A percentile compares a stretch with the other conserved stretches of the same genome.
phyloP scores from a whole-genome alignment of 306 rosid species.

The Quercus agrifolia region DNA sequence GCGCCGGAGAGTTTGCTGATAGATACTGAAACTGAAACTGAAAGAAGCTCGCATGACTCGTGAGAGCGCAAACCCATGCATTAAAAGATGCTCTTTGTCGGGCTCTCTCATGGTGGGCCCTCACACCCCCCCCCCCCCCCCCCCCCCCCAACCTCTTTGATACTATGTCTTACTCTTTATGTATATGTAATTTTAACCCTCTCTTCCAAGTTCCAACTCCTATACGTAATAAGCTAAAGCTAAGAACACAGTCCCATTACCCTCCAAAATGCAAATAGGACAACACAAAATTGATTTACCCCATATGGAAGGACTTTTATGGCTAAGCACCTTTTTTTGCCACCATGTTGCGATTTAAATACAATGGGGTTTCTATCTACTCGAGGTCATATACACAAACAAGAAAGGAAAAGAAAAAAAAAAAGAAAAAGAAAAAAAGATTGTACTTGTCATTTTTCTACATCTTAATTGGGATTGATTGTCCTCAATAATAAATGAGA shows the following conservation, averaged over 20 bases:
- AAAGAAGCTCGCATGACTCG: conserved; percentile 16
- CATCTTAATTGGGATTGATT: background rate
- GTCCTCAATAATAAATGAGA: background rate
- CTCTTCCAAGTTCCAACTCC: too few species aligned
- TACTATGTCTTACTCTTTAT: background rate
- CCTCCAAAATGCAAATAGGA: background rate
- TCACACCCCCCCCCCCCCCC: background rate
- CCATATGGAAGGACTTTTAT: background rate
- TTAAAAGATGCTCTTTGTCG: conserved; percentile 84
- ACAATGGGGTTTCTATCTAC: background rate
- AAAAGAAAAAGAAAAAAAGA: background rate
- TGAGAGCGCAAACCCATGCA: conserved; percentile 41
- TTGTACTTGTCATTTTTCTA: background rate
- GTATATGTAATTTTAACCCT: too few species aligned
- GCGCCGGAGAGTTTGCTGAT: conserved; percentile 51
- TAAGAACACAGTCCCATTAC: background rate
- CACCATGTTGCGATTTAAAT: background rate
- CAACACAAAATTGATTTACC: background rate
- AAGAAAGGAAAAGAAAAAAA: background rate
- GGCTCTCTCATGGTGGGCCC: conserved; percentile 26
- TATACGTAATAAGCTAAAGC: background rate
- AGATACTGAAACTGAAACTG: background rate
- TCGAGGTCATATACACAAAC: background rate
- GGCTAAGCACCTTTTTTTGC: background rate
- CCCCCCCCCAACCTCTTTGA: background rate